phyloP scores from a whole-genome alignment of 148 eudicot species.

The Mesembryanthemum crystallinum region DNA sequence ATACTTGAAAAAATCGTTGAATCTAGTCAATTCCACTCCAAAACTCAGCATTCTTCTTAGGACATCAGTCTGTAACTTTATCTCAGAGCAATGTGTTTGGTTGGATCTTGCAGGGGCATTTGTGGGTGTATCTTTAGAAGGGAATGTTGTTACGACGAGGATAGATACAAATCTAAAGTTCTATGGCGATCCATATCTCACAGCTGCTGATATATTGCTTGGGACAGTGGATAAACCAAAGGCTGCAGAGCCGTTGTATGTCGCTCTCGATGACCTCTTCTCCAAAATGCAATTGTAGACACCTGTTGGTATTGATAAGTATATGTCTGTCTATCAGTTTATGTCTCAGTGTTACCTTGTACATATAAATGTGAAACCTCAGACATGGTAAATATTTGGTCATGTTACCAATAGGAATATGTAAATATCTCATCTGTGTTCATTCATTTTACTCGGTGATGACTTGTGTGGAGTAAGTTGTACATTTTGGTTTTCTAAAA shows the following conservation, averaged over 20 bases:
- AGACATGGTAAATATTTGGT: not conserved
- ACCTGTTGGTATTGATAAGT: not conserved
- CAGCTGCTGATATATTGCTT: constrained; percentile 78
- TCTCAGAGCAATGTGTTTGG: not conserved
- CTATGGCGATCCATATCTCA: constrained; percentile 96
- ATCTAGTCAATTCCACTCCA: no score
- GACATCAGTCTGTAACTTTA: no score
- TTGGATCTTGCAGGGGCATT: constrained; percentile 71
- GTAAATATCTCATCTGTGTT: constrained; percentile 11
- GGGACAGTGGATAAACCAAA: constrained; percentile 89
- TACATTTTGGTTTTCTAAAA: no score
- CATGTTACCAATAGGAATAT: not conserved
- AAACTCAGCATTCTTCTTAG: no score
- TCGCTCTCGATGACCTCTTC: constrained; percentile 72
- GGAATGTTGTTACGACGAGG: constrained; percentile 80
- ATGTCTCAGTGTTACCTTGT: constrained; percentile 4
- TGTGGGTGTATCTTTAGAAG: constrained; percentile 93
- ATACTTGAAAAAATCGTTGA: no score
- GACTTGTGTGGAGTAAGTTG: not conserved
- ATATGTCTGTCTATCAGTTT: not conserved
- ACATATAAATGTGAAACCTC: not conserved
- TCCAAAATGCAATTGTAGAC: constrained; percentile 39
- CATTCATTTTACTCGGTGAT: not conserved
- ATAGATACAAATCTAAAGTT: constrained; percentile 81
- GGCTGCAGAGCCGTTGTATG: constrained; percentile 92